These are phyloP conservation scores for Neocallimastix lanati DNA, from an alignment of 192 early-diverging fungal species.

Conservation along the genomic window DNA sequence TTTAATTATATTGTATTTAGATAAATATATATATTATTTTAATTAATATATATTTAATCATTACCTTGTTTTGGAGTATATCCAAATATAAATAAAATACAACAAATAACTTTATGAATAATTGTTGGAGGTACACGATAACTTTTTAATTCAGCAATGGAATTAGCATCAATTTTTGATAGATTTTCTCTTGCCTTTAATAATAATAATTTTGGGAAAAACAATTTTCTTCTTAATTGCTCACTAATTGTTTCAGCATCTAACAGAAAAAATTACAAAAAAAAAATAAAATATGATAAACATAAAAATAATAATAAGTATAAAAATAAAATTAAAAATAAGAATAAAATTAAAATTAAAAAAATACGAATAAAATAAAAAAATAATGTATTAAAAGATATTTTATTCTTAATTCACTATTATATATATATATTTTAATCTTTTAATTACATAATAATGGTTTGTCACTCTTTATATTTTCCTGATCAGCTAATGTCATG, in stretches of 20 bases:
- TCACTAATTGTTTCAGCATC: slow-evolving; percentile 28
- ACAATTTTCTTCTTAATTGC: slow-evolving; percentile 12
- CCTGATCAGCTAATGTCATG: slow-evolving; percentile 4
- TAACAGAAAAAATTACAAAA: no score
- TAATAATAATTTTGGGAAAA: slow-evolving; percentile 33
- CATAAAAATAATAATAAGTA: no score
- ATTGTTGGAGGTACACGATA: slow-evolving; percentile 31
- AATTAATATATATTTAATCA: no score
- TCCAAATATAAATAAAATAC: slow-evolving; percentile 33
- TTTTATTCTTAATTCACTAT: no score
- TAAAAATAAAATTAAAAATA: no score
- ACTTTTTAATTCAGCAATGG: slow-evolving; percentile 25
- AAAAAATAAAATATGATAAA: no score
- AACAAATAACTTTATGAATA: slow-evolving; percentile 30
- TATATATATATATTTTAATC: no score
- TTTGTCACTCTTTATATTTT: slow-evolving; percentile 4
- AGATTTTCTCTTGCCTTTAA: slow-evolving; percentile 14
- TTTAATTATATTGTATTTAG: no score
- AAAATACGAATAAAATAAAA: no score
- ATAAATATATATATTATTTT: no score
- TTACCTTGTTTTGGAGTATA: slow-evolving; percentile 23
- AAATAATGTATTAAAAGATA: no score
- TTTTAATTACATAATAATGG: neutral
- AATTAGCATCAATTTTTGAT: slow-evolving; percentile 14
- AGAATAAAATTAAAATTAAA: no score